phyloP scores from a whole-genome alignment of 2,329 filamentous ascomycete species.

The Tricladium varicosporioides region DNA sequence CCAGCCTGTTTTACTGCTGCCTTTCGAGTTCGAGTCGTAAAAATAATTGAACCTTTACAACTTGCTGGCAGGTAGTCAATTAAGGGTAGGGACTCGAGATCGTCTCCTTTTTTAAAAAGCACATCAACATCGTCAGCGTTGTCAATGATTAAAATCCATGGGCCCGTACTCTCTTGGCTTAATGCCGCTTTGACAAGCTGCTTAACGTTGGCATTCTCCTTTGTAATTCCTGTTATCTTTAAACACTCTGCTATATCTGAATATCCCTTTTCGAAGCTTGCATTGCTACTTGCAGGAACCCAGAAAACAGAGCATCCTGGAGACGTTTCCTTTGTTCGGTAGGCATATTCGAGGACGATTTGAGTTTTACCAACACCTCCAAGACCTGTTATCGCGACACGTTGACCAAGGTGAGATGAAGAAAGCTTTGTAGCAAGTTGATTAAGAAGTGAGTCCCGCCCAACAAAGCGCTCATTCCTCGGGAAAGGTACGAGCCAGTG shows the following conservation, averaged over 20 bases:
- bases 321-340: neutral
- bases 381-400: neutral
- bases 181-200: neutral
- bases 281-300: neutral
- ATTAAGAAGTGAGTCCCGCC: neutral
- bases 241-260: neutral
- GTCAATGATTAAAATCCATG: conserved; percentile 2
- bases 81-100: neutral
- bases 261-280: neutral
- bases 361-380: conserved; percentile 3
- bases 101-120: neutral
- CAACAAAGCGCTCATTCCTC: neutral
- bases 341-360: neutral
- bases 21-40: neutral
- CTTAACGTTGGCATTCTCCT: neutral
- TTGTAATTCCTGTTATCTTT: neutral
- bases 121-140: conserved; percentile 1
- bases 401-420: neutral
- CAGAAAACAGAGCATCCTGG: neutral
- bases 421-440: neutral
- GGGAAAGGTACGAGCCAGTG: neutral
- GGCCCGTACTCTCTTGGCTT: neutral
- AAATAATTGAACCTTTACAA: neutral
- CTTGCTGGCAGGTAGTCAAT: neutral
- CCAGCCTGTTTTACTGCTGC: neutral